Base-by-base conservation (phyloP, 331 rosid species). In the Quercus tomentella region DNA sequence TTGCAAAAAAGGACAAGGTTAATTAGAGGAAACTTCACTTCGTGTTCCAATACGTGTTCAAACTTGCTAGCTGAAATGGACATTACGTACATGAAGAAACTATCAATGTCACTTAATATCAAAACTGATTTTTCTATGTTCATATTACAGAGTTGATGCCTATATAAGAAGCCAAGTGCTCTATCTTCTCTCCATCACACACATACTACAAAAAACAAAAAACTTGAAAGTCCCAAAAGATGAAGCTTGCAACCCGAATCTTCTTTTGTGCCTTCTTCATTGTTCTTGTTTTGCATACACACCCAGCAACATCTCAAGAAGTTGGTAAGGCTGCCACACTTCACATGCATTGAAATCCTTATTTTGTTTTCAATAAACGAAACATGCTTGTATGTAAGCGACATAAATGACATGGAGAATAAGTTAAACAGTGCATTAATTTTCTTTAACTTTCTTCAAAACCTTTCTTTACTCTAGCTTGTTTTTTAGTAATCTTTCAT, bases 261-360 rank as follows among this genome's bases (percentile, higher is more conserved):
- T 77, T 83, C 77, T 28, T 80, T 78, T 85, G 75, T 82, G 3
- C 77, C 56, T 87, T 81, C 82, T 78, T 88, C 69, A 3, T 70
- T 18, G 56, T 82, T 76, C 77, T 86, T 56, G 55, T 81, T 74
- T 79, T 82, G 77, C 56, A 76, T 6, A 75, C 89, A 15, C 30
- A 20, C 77, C 89, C 77, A 1, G 76, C 73, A 72, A 20, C 71
- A 75, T 82, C 89, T 78, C 30, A 30, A 6, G 93, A 89, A 89
- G 72, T 66, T 33, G 72, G 72, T 66, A 66, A 17, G 51, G 6
- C 16, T 62, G 37, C 37, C 20, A 16, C 4, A 5, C 2, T 66
- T 28, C n/a, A n/a, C 16, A 30, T 65, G 41, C n/a, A 31, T 30
- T 61, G 66, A 22, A 58, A 58, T 22, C 66, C 31, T 1, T 10